Percentiles rank a stretch among this genome's conserved stretches.
phyloP scores from a whole-genome alignment of 1,139 yeast genomes.

The Eremothecium sinecaudum region DNA sequence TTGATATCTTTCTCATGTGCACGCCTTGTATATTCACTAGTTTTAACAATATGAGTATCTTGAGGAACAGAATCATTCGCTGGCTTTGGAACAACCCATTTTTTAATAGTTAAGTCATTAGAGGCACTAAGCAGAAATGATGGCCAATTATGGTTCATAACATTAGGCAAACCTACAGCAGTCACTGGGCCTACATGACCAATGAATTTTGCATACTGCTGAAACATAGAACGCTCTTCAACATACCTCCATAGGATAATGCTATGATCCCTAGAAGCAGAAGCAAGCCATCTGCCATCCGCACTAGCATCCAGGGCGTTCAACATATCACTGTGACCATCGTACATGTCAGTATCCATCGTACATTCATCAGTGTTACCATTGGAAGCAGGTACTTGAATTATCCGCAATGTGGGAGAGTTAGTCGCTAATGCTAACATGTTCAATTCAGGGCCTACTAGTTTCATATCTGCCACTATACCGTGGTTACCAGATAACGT shows the following conservation, averaged over 20 bases:
- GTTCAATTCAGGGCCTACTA: constrained; percentile 54
- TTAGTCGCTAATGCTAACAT: constrained; percentile 80
- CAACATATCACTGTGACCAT: constrained; percentile 80
- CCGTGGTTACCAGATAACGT: constrained; percentile 91
- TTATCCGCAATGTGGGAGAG: constrained; percentile 78
- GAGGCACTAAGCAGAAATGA: constrained; percentile 76
- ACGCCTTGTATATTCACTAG: constrained; percentile 77
- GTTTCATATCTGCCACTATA: constrained; percentile 79
- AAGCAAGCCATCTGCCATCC: constrained; percentile 83
- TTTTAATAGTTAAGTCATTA: constrained; percentile 79
- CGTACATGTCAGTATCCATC: constrained; percentile 53
- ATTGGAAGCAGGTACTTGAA: constrained; percentile 39
- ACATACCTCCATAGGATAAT: constrained; percentile 74
- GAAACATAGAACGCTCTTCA: constrained; percentile 36
- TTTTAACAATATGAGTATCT: constrained; percentile 34
- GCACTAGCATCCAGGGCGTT: constrained; percentile 67
- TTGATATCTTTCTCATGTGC: constrained; percentile 97
- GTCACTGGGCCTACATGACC: constrained; percentile 89
- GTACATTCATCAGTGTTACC: constrained; percentile 13
- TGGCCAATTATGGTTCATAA: constrained; percentile 46
- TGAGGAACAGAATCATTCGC: constrained; percentile 12
- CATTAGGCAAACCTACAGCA: constrained; percentile 66
- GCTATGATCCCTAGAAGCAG: constrained; percentile 86
- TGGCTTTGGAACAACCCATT: constrained; percentile 65
- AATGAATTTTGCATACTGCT: constrained; percentile 49